Evolutionary conservation across 345 rosid genomes (phyloP), one percentile per base, ranked within the genome.

Genomic region (Brassica carinata): DNA sequence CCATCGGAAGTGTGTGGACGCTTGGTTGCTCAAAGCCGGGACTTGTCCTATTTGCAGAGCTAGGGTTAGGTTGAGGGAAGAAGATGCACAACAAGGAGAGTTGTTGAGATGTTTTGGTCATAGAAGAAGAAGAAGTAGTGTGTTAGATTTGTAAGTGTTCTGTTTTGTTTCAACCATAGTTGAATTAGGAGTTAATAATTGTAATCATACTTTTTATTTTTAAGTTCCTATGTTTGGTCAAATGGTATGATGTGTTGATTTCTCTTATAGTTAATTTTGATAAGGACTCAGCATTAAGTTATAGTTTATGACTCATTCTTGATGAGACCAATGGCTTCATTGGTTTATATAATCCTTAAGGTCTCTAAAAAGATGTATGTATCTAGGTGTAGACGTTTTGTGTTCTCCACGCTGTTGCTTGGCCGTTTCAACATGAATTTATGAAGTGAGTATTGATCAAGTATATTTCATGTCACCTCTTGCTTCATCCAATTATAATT

Each of bases 1-100:
- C 51, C 99, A 95, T 65, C 82, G 84, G 81, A 85, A 81, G 75
- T 95, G 98, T 81, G 91, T 93, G 38, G 98, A 95, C 61, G 53
- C 83, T 69, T 93, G 99, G 99, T 81, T 95, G 27, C 81, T 89
- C 51, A 91, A 89, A 84, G 88, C 89, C 38, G 72, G 89, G 8
- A 84, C 90, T 30, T 95, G 99, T 18, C 96, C 97, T 0, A 79
- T 87, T 58, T 95, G 98, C 77, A 83, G 99, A 76, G 75, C 86
- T 2, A 78, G 23, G 78, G 90, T 90, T 79, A 74, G 79, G 34
- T 59, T 81, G 19, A 64, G 53, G 0, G 86, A 84, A 1, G 75
- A 87, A 23, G 88, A 78, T 71, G 18, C 77, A 51, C 65, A 81
- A 68, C 8, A 45, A 69, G 71, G 33, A 62, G 70, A 43, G 0